Percentiles rank a stretch among this genome's conserved stretches.
Conservation (phyloP, 2,329 filamentous ascomycete genomes). For the Hypomyces perniciosus region DNA sequence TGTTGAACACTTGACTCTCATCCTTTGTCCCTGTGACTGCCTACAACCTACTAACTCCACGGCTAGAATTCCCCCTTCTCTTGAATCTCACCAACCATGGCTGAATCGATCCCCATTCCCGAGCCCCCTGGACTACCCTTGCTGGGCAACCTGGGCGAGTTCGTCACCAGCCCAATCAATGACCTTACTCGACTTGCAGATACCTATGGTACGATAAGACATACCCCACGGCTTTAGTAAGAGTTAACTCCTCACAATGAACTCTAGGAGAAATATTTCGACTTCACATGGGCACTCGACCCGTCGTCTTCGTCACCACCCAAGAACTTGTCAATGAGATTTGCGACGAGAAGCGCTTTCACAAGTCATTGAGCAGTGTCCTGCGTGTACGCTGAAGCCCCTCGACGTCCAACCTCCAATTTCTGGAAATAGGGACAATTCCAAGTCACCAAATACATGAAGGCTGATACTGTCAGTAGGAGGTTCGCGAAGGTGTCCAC, state of each 20-base stretch:
- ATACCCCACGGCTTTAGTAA: not conserved
- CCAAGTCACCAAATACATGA: not conserved
- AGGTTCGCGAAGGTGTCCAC: conserved; percentile 54
- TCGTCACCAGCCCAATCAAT: conserved; percentile 52
- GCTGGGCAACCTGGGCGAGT: conserved; percentile 58
- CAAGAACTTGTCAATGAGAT: conserved; percentile 55
- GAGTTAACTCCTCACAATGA: not conserved
- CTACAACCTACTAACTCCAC: not conserved
- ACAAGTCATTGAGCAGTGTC: conserved; percentile 47
- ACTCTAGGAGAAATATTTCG: conserved; percentile 53
- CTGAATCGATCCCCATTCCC: conserved; percentile 47
- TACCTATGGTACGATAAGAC: conserved; percentile 50
- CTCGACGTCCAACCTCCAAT: not conserved
- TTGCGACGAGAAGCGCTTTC: conserved; percentile 61
- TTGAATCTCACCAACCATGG: conserved; percentile 19
- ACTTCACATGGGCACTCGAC: conserved; percentile 43
- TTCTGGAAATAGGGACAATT: not conserved
- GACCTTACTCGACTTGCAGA: conserved; percentile 54
- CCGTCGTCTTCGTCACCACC: conserved; percentile 45
- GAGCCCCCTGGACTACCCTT: conserved; percentile 58
- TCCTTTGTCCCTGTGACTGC: no score
- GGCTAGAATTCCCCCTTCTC: not conserved
- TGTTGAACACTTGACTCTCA: not conserved
- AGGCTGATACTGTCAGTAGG: conserved; percentile 15
- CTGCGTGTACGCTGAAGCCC: conserved; percentile 32